These are phyloP conservation scores for Cladorrhinum sp. DNA, from an alignment of 2,329 filamentous ascomycete genomes.

Conservation along the genomic window DNA sequence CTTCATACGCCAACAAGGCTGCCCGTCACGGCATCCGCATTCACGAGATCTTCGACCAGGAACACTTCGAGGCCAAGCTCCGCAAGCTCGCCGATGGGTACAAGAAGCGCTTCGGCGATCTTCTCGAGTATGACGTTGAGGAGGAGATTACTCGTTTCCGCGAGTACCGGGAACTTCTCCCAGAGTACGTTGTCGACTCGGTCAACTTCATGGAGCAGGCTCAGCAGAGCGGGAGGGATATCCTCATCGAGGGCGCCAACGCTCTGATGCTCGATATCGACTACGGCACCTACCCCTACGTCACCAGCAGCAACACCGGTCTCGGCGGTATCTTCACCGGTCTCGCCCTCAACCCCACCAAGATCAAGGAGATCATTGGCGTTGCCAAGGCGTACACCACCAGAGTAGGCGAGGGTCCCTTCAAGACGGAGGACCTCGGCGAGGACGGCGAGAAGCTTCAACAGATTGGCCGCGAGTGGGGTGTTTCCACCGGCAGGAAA, in stretches of 20 bases:
- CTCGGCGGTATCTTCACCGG: slow-evolving; percentile 62
- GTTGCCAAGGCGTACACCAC: slow-evolving; percentile 64
- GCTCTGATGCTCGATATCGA: slow-evolving; percentile 65
- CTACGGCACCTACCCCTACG: slow-evolving; percentile 40
- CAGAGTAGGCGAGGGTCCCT: slow-evolving; percentile 59
- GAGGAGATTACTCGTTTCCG: slow-evolving; percentile 64
- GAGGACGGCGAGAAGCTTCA: slow-evolving; percentile 47
- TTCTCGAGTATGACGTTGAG: slow-evolving; percentile 59
- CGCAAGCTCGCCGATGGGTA: slow-evolving; percentile 59
- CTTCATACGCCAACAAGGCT: slow-evolving; percentile 29
- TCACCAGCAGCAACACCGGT: slow-evolving; percentile 59
- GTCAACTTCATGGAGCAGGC: slow-evolving; percentile 61
- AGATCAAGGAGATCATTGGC: slow-evolving; percentile 58
- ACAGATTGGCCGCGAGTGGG: slow-evolving; percentile 45
- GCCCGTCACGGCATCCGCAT: slow-evolving; percentile 61
- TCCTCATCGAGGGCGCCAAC: slow-evolving; percentile 68
- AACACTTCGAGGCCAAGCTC: slow-evolving; percentile 64
- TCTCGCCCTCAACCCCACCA: slow-evolving; percentile 57
- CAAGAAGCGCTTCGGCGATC: slow-evolving; percentile 61
- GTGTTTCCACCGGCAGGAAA: slow-evolving; percentile 54
- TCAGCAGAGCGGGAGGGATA: slow-evolving; percentile 55
- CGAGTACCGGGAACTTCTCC: slow-evolving; percentile 55
- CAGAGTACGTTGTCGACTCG: slow-evolving; percentile 63
- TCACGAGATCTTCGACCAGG: slow-evolving; percentile 64
- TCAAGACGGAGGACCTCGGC: slow-evolving; percentile 59